phyloP scores from a whole-genome alignment of 768 basidiomycete species.

The Boletus eberwhitei region DNA sequence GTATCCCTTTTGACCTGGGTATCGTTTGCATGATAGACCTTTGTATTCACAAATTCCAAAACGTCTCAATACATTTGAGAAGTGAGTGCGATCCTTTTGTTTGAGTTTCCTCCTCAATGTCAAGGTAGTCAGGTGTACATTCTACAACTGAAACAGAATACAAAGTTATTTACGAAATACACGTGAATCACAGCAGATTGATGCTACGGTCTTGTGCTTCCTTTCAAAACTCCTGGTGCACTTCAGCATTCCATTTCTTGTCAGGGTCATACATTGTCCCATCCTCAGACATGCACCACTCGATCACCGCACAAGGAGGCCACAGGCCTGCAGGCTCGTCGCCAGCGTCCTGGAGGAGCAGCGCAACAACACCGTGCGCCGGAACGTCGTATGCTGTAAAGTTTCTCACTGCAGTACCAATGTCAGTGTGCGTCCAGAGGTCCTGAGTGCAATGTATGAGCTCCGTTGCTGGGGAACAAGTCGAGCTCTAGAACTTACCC shows the following conservation, averaged over 20 bases:
- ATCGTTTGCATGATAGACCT: constrained; percentile 17
- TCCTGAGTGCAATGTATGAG: constrained; percentile 42
- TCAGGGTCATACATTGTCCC: constrained; percentile 42
- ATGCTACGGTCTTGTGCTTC: neutral
- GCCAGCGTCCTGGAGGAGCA: constrained; percentile 63
- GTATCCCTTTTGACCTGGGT: constrained; percentile 28
- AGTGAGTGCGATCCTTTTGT: neutral
- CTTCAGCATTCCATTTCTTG: constrained; percentile 24
- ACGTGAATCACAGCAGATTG: neutral
- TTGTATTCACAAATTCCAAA: neutral
- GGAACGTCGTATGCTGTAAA: constrained; percentile 54
- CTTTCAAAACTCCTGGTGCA: constrained; percentile 2
- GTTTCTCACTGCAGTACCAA: constrained; percentile 61
- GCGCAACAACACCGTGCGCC: constrained; percentile 64
- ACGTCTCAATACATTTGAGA: neutral
- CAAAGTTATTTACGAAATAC: neutral
- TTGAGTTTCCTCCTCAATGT: neutral
- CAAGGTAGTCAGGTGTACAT: neutral
- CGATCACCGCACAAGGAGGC: constrained; percentile 54
- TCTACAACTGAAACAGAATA: neutral
- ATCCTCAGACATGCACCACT: constrained; percentile 60
- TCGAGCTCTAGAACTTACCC: constrained; percentile 38
- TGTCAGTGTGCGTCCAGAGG: constrained; percentile 69
- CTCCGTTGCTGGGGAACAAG: neutral
- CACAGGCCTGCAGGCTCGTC: constrained; percentile 58